Conservation (phyloP, 2,329 filamentous ascomycete genomes). For the Claviceps cyperi region DNA sequence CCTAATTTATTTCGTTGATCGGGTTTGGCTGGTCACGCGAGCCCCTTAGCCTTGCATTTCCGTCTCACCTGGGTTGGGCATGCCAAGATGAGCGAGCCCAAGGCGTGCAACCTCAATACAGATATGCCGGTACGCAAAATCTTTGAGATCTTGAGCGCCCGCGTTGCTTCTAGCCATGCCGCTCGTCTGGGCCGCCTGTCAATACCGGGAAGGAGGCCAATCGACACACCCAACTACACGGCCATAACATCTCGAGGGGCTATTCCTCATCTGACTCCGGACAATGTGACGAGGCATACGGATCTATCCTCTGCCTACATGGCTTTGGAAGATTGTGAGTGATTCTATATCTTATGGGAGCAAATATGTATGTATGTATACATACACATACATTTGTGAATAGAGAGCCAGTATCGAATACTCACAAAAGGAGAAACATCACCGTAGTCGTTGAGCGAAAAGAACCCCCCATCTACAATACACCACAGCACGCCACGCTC, state of each 20-base stretch:
- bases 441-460: conserved; percentile 38
- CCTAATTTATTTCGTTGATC: background rate
- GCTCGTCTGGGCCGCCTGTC: conserved; percentile 55
- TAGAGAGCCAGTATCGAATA: background rate
- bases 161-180: conserved; percentile 23
- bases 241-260: conserved; percentile 69
- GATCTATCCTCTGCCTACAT: conserved; percentile 59
- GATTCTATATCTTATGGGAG: no score
- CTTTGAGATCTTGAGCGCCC: conserved; percentile 34
- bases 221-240: conserved; percentile 74
- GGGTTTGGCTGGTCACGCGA: background rate
- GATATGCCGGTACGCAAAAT: conserved; percentile 14
- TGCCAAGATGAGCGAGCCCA: conserved; percentile 15
- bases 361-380: no score
- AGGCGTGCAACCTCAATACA: conserved; percentile 7
- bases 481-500: conserved; percentile 18
- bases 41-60: background rate
- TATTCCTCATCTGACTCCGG: conserved; percentile 78
- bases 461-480: conserved; percentile 34
- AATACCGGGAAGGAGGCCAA: conserved; percentile 44
- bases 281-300: conserved; percentile 56
- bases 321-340: conserved; percentile 83
- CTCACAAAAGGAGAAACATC: background rate
- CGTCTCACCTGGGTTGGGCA: background rate
- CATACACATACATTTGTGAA: no score